A percentile compares a stretch with the other conserved stretches of the same genome.
Evolutionary conservation across 106 monocot genomes (phyloP).

Genomic region (Acanthochlamys bracteata): DNA sequence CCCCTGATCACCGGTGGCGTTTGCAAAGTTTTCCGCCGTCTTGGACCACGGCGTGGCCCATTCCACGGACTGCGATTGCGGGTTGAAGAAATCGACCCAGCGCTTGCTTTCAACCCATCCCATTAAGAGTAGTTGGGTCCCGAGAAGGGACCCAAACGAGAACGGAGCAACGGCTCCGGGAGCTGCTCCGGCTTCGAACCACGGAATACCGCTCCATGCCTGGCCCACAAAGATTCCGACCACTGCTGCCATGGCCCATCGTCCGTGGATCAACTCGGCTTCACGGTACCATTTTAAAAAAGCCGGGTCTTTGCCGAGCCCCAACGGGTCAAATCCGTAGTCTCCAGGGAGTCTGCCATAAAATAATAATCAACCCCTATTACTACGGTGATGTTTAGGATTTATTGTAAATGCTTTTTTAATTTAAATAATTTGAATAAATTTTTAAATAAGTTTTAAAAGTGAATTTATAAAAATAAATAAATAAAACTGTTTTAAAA

Average conservation of each 20-base stretch:
- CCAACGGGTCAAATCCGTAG: slow-evolving; percentile 91
- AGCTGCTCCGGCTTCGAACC: slow-evolving; percentile 93
- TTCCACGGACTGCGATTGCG: slow-evolving; percentile 86
- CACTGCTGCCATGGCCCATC: slow-evolving; percentile 91
- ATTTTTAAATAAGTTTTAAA: too few species aligned
- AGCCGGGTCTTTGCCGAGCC: slow-evolving; percentile 90
- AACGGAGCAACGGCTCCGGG: slow-evolving; percentile 86
- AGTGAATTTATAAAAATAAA: too few species aligned
- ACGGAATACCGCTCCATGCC: slow-evolving; percentile 87
- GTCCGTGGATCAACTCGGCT: slow-evolving; percentile 92
- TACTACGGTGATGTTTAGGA: neutral
- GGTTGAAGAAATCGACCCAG: slow-evolving; percentile 97
- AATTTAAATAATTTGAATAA: too few species aligned
- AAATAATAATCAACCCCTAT: neutral
- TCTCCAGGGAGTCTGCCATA: slow-evolving; percentile 66
- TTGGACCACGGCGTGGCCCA: slow-evolving; percentile 99
- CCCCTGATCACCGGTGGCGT: slow-evolving; percentile 86
- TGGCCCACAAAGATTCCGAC: slow-evolving; percentile 95
- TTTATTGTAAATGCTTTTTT: too few species aligned
- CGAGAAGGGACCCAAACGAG: slow-evolving; percentile 90
- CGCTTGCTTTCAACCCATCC: slow-evolving; percentile 99
- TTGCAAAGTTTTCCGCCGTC: slow-evolving; percentile 83
- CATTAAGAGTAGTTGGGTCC: slow-evolving; percentile 90
- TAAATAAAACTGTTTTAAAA: too few species aligned
- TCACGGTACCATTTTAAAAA: slow-evolving; percentile 98